Evolutionary conservation across 495 filamentous ascomycete species (phyloP).

Genomic region (Penicillium mononematosum): DNA sequence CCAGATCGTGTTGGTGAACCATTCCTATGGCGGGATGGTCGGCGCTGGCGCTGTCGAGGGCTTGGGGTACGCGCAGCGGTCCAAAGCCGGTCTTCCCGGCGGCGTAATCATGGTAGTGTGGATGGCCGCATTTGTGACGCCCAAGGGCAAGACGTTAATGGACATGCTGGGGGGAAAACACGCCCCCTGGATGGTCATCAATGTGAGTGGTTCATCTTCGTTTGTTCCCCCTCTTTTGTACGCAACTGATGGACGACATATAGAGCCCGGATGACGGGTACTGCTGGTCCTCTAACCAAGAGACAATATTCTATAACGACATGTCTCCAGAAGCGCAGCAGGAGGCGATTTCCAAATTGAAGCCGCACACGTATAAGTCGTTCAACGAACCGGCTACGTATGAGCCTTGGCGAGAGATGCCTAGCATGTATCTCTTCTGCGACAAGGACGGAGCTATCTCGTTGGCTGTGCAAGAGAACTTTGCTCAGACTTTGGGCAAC

Average conservation of each 20-base stretch:
- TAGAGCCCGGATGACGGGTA: constrained; percentile 19
- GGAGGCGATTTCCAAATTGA: constrained; percentile 20
- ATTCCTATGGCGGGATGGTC: constrained; percentile 42
- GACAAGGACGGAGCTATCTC: constrained; percentile 43
- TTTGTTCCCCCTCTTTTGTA: background rate
- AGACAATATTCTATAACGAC: constrained; percentile 27
- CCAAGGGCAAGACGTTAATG: constrained; percentile 24
- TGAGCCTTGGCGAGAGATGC: constrained; percentile 47
- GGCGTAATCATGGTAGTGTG: constrained; percentile 44
- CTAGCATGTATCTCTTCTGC: constrained; percentile 48
- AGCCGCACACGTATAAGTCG: constrained; percentile 14
- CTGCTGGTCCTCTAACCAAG: constrained; percentile 14
- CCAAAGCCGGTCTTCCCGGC: constrained; percentile 29
- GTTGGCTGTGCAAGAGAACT: constrained; percentile 34
- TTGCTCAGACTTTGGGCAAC: constrained; percentile 17
- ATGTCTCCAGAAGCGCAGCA: constrained; percentile 22
- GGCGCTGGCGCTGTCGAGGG: constrained; percentile 43
- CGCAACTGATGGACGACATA: background rate
- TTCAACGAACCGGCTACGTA: constrained; percentile 31
- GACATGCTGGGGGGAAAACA: constrained; percentile 22
- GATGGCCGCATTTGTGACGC: constrained; percentile 35
- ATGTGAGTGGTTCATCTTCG: constrained; percentile 9
- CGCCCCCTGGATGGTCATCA: constrained; percentile 23
- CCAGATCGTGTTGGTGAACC: constrained; percentile 38
- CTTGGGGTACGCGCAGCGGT: constrained; percentile 34